phyloP scores from a whole-genome alignment of 2,329 filamentous ascomycete genomes.

The Fusarium penzigii region DNA sequence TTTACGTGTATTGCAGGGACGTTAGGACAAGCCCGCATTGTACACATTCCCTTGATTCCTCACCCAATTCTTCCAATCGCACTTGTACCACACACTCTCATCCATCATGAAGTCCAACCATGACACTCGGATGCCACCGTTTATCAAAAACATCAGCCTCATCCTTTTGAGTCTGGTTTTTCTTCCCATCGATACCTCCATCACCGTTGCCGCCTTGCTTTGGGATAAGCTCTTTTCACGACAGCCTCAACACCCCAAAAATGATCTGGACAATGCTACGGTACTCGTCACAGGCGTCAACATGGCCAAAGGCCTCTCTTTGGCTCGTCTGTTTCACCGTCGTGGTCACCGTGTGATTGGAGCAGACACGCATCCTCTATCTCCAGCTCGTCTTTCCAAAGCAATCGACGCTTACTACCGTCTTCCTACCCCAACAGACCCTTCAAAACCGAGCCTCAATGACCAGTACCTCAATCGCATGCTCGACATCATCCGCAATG shows the following conservation, averaged over 20 bases:
- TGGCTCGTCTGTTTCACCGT: slow-evolving; percentile 66
- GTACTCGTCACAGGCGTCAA: slow-evolving; percentile 72
- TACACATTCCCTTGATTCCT: no score
- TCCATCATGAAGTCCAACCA: not conserved
- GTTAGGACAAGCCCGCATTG: no score
- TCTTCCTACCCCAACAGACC: slow-evolving; percentile 34
- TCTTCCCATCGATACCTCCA: not conserved
- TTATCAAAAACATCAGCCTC: slow-evolving; percentile 16
- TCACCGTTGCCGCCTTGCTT: slow-evolving; percentile 10
- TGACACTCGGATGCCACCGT: slow-evolving; percentile 3
- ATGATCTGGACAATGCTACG: slow-evolving; percentile 36
- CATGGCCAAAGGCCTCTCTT: slow-evolving; percentile 68
- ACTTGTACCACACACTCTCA: not conserved
- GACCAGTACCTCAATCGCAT: slow-evolving; percentile 58
- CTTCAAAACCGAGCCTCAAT: slow-evolving; percentile 16
- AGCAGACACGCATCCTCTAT: slow-evolving; percentile 60
- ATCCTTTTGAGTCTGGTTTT: slow-evolving; percentile 16
- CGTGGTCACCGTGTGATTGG: slow-evolving; percentile 71
- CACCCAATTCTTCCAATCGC: not conserved
- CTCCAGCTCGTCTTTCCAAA: slow-evolving; percentile 59
- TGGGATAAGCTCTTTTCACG: slow-evolving; percentile 2
- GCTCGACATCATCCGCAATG: slow-evolving; percentile 57
- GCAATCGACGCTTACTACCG: slow-evolving; percentile 56
- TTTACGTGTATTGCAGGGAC: no score
- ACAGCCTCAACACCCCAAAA: not conserved